phyloP scores from a whole-genome alignment of 2,329 filamentous ascomycete species.

The Chaetomium sp. region DNA sequence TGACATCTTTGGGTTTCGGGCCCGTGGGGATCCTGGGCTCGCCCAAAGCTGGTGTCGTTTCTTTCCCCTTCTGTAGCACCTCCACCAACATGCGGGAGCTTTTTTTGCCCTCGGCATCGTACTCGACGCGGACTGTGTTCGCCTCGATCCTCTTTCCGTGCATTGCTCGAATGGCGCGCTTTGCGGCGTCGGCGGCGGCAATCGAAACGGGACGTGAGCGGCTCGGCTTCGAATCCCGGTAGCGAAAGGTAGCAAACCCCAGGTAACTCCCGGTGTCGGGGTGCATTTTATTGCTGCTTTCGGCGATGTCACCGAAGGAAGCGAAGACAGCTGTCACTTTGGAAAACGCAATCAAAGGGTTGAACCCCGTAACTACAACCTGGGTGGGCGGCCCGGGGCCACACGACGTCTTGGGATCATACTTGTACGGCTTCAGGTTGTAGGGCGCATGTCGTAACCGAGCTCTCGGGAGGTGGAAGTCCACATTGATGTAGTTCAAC shows the following conservation, averaged over 20 bases:
- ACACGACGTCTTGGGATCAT: slow-evolving; percentile 80
- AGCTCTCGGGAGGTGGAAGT: slow-evolving; percentile 70
- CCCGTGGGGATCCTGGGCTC: slow-evolving; percentile 39
- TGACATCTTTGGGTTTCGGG: slow-evolving; percentile 47
- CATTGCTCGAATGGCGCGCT: slow-evolving; percentile 74
- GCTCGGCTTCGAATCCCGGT: slow-evolving; percentile 69
- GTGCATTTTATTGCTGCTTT: slow-evolving; percentile 92
- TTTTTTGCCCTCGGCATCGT: slow-evolving; percentile 84
- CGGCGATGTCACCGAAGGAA: slow-evolving; percentile 82
- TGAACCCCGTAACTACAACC: slow-evolving; percentile 93
- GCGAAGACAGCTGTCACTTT: slow-evolving; percentile 77
- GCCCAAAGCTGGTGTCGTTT: slow-evolving; percentile 52
- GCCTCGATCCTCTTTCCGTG: slow-evolving; percentile 80
- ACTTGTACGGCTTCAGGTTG: slow-evolving; percentile 76
- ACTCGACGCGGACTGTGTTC: slow-evolving; percentile 76
- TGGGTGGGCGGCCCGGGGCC: slow-evolving; percentile 88
- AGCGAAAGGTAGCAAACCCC: slow-evolving; percentile 89
- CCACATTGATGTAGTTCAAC: slow-evolving; percentile 68
- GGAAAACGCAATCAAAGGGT: slow-evolving; percentile 79
- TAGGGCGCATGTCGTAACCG: slow-evolving; percentile 74
- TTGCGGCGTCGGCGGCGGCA: slow-evolving; percentile 77
- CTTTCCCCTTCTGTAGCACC: slow-evolving; percentile 68
- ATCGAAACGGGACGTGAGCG: slow-evolving; percentile 56
- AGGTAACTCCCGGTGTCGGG: slow-evolving; percentile 92
- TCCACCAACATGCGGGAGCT: slow-evolving; percentile 78